Base-by-base conservation (phyloP, 148 eudicot species). In the Cornus florida region DNA sequence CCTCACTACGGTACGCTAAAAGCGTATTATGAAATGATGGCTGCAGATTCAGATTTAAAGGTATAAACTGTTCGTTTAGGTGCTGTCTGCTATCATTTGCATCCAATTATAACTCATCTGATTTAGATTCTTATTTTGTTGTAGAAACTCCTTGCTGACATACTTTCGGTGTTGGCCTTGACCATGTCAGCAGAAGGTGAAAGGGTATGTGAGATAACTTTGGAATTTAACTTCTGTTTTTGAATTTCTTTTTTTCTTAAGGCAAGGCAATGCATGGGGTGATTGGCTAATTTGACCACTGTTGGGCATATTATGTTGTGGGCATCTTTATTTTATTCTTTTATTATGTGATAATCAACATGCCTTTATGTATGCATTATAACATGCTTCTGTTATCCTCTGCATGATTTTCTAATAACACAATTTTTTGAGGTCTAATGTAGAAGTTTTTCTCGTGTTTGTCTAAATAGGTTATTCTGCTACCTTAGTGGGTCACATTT, bases 151-250 rank as follows among this genome's bases (percentile, higher is more conserved):
- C 83, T 96, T 69, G 97, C 99, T 5, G 99, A 96, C 85, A 90
- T 96, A 67, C 98, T 96, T 28, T 96, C 99, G 2, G 98, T 94
- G 57, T 81, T 96, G 92, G 99, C 99, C 10, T 86, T 96, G 87
- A 96, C 98, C 67, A 92, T 96, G 99, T 90, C 99, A 14, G 94
- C 92, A 46, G 97, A 96, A 87, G 99, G 95, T 74, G 98, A 96
- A 79, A 80, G 97, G 93, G 99, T 96, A 83, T 76, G 59, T 4
- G 3, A 53, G 43, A 32, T 79, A 67, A 24, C 70, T 50, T 75
- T 71, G 17, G 53, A 39, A 56, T 75, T 81, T 69, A 35, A 48
- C 31, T 38, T 70, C 17, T 12, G 60, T n/a, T 3, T 20, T 20
- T 17, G 9, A 62, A 62, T 14, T 60, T 35, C 32, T 20, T 75